These are phyloP conservation scores for Oemleria cerasiformis DNA, from an alignment of 306 rosid species.

Conservation along the genomic window DNA sequence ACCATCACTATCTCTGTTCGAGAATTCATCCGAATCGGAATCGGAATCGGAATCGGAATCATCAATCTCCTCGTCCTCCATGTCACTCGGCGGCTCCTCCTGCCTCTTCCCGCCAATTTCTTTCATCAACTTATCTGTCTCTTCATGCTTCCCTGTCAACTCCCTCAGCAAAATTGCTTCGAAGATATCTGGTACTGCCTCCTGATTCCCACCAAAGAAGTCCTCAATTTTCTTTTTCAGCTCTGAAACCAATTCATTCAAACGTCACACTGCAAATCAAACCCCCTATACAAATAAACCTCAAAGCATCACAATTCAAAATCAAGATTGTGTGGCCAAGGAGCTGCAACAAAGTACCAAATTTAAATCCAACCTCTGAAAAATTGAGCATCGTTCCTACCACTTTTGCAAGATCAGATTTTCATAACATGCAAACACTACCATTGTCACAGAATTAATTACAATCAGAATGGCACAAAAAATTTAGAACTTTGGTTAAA, in stretches of 20 bases:
- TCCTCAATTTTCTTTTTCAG: slow-evolving; percentile 55
- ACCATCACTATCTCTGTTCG: slow-evolving; percentile 14
- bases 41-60: slow-evolving; percentile 29
- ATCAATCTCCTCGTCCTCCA: slow-evolving; percentile 13
- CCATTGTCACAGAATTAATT: background rate
- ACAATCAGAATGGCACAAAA: background rate
- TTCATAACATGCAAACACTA: background rate
- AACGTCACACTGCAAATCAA: background rate
- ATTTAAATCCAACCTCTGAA: background rate
- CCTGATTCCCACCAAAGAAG: slow-evolving; percentile 51
- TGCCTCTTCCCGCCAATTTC: slow-evolving; percentile 43
- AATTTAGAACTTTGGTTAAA: background rate
- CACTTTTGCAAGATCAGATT: background rate
- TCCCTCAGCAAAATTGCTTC: slow-evolving; percentile 68
- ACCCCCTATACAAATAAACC: background rate
- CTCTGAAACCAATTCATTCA: slow-evolving; percentile 33
- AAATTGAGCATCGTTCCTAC: background rate
- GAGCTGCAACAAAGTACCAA: background rate
- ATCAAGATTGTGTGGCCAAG: background rate
- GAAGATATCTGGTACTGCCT: slow-evolving; percentile 60
- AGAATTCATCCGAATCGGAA: slow-evolving; percentile 22
- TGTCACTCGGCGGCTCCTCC: slow-evolving; percentile 19
- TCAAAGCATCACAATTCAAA: background rate
- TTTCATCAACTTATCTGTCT: slow-evolving; percentile 51
- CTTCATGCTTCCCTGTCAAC: slow-evolving; percentile 53